These are phyloP conservation scores for Saturnispora besseyi DNA, from an alignment of 805 yeast genomes.

Conservation along the genomic window DNA sequence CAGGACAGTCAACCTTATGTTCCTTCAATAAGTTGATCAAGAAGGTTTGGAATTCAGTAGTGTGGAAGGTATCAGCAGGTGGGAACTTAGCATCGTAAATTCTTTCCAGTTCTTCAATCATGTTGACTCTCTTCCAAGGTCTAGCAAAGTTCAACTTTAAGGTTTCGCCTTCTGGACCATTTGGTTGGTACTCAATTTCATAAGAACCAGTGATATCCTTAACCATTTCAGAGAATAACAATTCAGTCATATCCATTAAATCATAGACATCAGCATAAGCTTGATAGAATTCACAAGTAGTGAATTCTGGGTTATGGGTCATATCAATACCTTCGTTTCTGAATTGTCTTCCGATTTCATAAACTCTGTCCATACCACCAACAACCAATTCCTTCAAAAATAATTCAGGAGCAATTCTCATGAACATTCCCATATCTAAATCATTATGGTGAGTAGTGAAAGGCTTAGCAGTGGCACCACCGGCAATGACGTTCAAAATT, in stretches of 20 bases:
- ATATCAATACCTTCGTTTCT: slow-evolving; percentile 98
- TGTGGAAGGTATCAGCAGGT: slow-evolving; percentile 89
- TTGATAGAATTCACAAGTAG: slow-evolving; percentile 97
- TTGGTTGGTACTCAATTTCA: slow-evolving; percentile 82
- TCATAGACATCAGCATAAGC: slow-evolving; percentile 97
- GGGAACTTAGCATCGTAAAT: slow-evolving; percentile 84
- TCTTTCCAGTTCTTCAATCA: slow-evolving; percentile 94
- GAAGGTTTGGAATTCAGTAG: slow-evolving; percentile 87
- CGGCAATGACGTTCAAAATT: slow-evolving; percentile 97
- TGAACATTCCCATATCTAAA: slow-evolving; percentile 88
- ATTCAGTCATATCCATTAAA: slow-evolving; percentile 89
- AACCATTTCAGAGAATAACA: slow-evolving; percentile 93
- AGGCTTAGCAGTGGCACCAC: slow-evolving; percentile 99
- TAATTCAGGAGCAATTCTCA: slow-evolving; percentile 98
- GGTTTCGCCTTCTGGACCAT: slow-evolving; percentile 79
- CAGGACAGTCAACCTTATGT: slow-evolving; percentile 77
- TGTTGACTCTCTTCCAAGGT: slow-evolving; percentile 98
- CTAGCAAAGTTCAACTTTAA: slow-evolving; percentile 79
- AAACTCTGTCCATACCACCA: slow-evolving; percentile 97
- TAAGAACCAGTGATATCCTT: slow-evolving; percentile 89
- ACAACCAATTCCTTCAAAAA: slow-evolving; percentile 94
- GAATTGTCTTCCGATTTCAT: slow-evolving; percentile 97
- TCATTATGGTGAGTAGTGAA: slow-evolving; percentile 96
- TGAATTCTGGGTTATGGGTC: slow-evolving; percentile 98
- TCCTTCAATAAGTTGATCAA: slow-evolving; percentile 70